Evolutionary conservation across 176 grass and related monocot genomes (phyloP), one percentile per base, ranked within the genome.

Genomic region (Lolium multiflorum): DNA sequence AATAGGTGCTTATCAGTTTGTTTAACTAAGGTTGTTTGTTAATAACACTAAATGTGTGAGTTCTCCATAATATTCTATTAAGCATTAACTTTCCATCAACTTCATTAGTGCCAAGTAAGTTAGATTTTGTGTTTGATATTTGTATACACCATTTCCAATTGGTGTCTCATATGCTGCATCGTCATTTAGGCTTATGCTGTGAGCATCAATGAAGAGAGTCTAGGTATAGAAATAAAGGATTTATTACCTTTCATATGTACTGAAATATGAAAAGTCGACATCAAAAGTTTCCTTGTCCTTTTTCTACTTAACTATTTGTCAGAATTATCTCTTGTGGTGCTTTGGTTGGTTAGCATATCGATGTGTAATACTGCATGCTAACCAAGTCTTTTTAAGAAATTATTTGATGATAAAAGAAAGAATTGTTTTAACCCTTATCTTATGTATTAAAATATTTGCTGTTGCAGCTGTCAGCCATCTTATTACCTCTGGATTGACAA

Each of bases 401-500:
- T 1, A 20, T 77, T 59, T 39, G 8, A 70, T 49, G 43, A 83
- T 70, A 71, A 22, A 71, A 41, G 41, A 28, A 17, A 62, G 35
- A 37, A 35, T 58, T 26, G 9, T 5, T 63, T 71, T 35, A 66
- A 11, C 9, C 54, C 25, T 2, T 60, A 25, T 88, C 57, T 80
- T 80, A 47, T 47, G 21, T 48, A 38, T 77, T 76, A 55, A 15
- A 57, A 24, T 85, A 80, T 83, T 80, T 71, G 47, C 39, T 88
- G 44, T 28, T 52, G 57, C 87, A 96, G 92, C 52, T 86, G 62
- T 84, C 82, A 84, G 58, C 65, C 67, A 50, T 80, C 73, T 44
- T 91, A 83, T 89, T 70, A 71, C 46, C 84, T 98, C 37, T 98
- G 96, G 96, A 98, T 90, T 54, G 87, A 92, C 79, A 98, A 96